Conservation (phyloP, 257 asterid species). For the Asclepias syriaca region DNA sequence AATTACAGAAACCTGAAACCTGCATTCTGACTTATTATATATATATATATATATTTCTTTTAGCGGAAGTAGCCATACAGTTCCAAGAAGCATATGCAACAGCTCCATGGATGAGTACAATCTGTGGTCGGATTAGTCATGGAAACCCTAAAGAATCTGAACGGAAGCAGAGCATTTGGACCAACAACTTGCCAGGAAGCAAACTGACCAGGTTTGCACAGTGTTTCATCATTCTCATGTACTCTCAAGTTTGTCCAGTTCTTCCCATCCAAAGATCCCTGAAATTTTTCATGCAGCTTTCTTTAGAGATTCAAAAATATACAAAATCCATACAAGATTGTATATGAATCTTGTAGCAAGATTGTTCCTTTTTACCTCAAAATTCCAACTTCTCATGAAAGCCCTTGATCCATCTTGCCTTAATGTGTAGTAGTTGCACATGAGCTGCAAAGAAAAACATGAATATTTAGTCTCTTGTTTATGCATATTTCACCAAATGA, state of each 20-base stretch:
- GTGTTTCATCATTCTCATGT: slow-evolving; percentile 73
- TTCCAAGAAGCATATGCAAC: slow-evolving; percentile 90
- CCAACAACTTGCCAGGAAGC: slow-evolving; percentile 86
- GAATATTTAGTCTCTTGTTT: not conserved
- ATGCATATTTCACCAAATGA: too few relatives aligned
- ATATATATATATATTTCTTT: not conserved
- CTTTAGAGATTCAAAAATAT: too few relatives aligned
- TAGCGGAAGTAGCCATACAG: slow-evolving; percentile 85
- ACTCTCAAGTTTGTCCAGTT: slow-evolving; percentile 74
- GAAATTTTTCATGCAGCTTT: slow-evolving; percentile 10
- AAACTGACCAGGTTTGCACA: slow-evolving; percentile 83
- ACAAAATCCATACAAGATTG: too few relatives aligned
- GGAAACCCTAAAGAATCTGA: slow-evolving; percentile 68
- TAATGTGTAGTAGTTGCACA: slow-evolving; percentile 92
- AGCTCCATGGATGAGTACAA: slow-evolving; percentile 68
- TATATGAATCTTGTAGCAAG: not conserved
- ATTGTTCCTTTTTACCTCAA: slow-evolving; percentile 47
- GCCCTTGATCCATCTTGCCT: slow-evolving; percentile 95
- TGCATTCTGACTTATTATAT: not conserved
- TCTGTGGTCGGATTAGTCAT: slow-evolving; percentile 68
- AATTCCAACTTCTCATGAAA: slow-evolving; percentile 74
- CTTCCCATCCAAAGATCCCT: slow-evolving; percentile 88
- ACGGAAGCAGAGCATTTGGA: slow-evolving; percentile 78
- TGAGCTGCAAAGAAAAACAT: slow-evolving; percentile 47
- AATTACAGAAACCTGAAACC: not conserved